Evolutionary conservation across 345 rosid genomes (phyloP), one percentile per base, ranked within the genome.

Genomic region (Eucalyptus globulus): DNA sequence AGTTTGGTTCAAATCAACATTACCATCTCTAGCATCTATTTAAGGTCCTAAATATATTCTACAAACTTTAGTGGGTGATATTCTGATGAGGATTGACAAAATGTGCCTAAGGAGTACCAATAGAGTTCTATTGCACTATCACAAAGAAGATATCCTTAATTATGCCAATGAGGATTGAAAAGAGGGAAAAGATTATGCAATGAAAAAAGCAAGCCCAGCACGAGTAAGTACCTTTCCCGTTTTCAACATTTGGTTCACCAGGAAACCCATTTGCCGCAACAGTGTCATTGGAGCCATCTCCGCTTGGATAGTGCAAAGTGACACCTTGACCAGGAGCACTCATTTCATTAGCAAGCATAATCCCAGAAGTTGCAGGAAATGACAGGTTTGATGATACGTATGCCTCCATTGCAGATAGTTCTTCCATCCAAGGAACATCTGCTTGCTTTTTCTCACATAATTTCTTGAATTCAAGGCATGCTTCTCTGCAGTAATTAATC

Each of bases 341-440:
- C 88, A 88, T 90, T 87, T 94, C 97, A 89, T 93, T 97, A 27
- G 93, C 86, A 72, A 96, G 95, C 86, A 94, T 91, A 91, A 96
- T 94, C 91, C 95, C 96, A 8, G 98, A 93, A 69, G 95, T 93
- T 90, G 93, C 95, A 34, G 92, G 29, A 51, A 93, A 86, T 50
- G 96, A 88, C 88, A 96, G 92, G 47, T 96, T 95, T 3, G 92
- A 81, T 27, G 97, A 95, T 47, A 93, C 89, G 72, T 89, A 95
- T 27, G 95, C 97, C 93, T 94, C 93, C 91, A 97, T 95, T 60
- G 98, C 99, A 14, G 96, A 97, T 92, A 97, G 88, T 92, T 97
- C 97, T 54, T 96, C 94, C 94, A 97, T 97, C 98, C 98, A 96
- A 72, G 93, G 96, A 87, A 95, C 95, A 44, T 96, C 98, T 3